Conservation (phyloP, 106 monocot species). For the Phalaenopsis aphrodite region DNA sequence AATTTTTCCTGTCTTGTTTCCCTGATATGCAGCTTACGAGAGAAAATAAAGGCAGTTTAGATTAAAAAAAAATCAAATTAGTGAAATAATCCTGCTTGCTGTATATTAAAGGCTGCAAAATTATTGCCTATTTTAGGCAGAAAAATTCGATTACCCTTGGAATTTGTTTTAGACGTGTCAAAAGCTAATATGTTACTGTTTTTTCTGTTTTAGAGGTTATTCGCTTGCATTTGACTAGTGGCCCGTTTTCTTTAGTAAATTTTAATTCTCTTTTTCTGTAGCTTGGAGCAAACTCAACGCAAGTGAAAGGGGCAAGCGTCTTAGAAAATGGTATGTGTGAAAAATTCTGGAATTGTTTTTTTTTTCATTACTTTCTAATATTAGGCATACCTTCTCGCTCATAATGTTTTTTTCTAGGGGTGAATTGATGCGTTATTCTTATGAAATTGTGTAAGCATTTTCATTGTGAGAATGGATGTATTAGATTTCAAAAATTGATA, state of each 20-base stretch:
- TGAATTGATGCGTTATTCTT: slow-evolving; percentile 1
- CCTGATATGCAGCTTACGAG: background rate
- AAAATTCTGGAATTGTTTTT: background rate
- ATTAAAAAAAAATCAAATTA: background rate
- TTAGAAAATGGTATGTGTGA: slow-evolving; percentile 71
- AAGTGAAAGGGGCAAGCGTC: slow-evolving; percentile 72
- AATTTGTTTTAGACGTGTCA: background rate
- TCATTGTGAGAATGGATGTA: background rate
- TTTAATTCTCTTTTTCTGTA: slow-evolving; percentile 19
- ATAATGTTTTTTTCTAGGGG: background rate
- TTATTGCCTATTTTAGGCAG: background rate
- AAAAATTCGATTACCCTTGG: background rate
- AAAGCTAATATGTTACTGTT: background rate
- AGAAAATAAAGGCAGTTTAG: background rate
- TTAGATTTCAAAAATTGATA: background rate
- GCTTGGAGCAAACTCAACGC: slow-evolving; percentile 93
- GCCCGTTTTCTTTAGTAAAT: background rate
- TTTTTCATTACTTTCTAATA: background rate
- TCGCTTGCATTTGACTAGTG: background rate
- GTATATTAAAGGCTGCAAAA: background rate
- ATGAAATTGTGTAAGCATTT: background rate
- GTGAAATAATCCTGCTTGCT: background rate
- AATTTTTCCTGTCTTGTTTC: background rate
- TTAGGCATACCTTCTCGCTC: background rate
- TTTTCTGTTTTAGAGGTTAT: background rate